Evolutionary conservation across 805 yeast genomes (phyloP).

Genomic region (Wickerhamiella alocasiicola): DNA sequence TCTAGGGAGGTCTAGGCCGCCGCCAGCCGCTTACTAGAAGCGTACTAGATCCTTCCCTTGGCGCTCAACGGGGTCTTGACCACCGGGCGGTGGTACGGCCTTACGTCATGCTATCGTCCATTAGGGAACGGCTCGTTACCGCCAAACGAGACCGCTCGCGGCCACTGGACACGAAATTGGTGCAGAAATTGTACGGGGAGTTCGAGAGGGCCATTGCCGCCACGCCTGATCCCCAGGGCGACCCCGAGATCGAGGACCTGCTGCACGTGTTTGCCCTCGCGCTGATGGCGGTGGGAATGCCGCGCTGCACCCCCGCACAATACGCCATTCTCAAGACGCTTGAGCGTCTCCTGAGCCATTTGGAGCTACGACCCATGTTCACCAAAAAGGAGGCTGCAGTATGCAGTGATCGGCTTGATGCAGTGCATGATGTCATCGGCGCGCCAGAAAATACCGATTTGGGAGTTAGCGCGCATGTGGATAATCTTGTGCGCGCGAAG

Average conservation of each 20-base stretch:
- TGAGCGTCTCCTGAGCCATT: slow-evolving; percentile 67
- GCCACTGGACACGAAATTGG: slow-evolving; percentile 9
- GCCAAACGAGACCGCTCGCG: slow-evolving; percentile 18
- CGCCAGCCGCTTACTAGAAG: too few species aligned
- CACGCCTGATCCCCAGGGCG: slow-evolving; percentile 2
- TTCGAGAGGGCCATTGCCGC: slow-evolving; percentile 15
- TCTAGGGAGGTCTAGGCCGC: too few species aligned
- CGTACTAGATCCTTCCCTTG: too few species aligned
- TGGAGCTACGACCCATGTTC: slow-evolving; percentile 67
- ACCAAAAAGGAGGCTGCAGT: slow-evolving; percentile 77
- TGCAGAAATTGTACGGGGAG: slow-evolving; percentile 14
- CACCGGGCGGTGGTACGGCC: too few species aligned
- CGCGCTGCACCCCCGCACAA: slow-evolving; percentile 85
- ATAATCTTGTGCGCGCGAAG: background rate
- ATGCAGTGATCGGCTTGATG: slow-evolving; percentile 42
- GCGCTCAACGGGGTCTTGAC: too few species aligned
- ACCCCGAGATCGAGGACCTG: slow-evolving; percentile 13
- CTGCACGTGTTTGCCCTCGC: slow-evolving; percentile 60
- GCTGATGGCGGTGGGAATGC: slow-evolving; percentile 83
- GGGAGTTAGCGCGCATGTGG: background rate
- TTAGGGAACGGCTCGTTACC: slow-evolving; percentile 11
- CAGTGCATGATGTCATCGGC: background rate
- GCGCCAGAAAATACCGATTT: background rate
- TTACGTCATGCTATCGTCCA: background rate
- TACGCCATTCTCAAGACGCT: slow-evolving; percentile 84